Evolutionary conservation across 495 filamentous ascomycete species (phyloP), one percentile per base, ranked within the genome.

Genomic region (Aspergillus cristatus): DNA sequence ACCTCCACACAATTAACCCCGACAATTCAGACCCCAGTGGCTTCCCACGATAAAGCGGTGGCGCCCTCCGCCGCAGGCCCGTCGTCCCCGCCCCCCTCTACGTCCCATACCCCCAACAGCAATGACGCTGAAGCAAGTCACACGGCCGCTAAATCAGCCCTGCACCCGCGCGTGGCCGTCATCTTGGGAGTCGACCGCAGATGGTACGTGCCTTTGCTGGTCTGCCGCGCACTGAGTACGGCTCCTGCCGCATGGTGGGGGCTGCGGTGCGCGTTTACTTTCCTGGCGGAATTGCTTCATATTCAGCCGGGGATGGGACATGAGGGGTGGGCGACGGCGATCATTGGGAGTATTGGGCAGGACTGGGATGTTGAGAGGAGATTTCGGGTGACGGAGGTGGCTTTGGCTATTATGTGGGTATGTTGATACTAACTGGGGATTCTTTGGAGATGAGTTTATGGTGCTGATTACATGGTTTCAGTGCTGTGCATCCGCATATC

Each of bases 391-490:
- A 85, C 79, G 22, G 86, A 91, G 67, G 78, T 88, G 30, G 75
- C 80, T 47, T 67, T 91, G 58, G 85, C 84, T 34, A 78, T 81
- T 45, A 73, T 89, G 58, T 91, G 86, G 86, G 86, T 88, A 72
- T 54, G 80, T 70, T 29, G n/a, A n/a, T n/a, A n/a, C n/a, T n/a
- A n/a, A n/a, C n/a, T 28, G n/a, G 15, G 12, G 11, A 36, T 30
- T 10, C 32, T 18, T 15, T 18, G 20, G 20, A 24, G 4, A 24
- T 24, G 20, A 4, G 20, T 24, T 8, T 24, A 24, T 24, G 20
- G 20, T 24, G 20, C 20, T 24, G 20, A 24, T 8, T 4, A 24
- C 8, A 8, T 24, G 20, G n/a, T n/a, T 24, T 8, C n/a, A 89
- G 86, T 88, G 85, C 68, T 74, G 69, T 55, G 79, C 83, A 57